Evolutionary conservation across 1,284 basidiomycete species (phyloP).

Genomic region (Irpex lacteus): DNA sequence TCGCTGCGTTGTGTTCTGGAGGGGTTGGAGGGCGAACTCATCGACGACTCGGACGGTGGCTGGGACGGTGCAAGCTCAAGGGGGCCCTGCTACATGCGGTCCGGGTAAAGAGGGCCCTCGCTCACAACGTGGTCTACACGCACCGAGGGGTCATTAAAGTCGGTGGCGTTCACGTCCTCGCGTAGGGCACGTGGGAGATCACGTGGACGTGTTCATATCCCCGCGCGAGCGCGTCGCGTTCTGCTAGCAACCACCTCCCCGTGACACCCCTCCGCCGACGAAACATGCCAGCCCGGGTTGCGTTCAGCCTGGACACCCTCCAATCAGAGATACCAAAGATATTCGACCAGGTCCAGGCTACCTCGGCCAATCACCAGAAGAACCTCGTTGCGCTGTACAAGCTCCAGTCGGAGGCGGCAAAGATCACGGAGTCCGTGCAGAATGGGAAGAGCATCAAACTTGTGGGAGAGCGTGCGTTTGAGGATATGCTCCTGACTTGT

Average conservation of each 20-base stretch:
- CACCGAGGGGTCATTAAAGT: neutral
- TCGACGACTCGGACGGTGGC: conserved; percentile 13
- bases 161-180: neutral
- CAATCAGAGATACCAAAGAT: conserved; percentile 45
- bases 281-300: conserved; percentile 32
- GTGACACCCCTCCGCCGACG: neutral
- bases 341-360: conserved; percentile 83
- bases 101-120: conserved; percentile 4
- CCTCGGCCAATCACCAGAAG: conserved; percentile 88
- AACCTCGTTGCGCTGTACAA: conserved; percentile 88
- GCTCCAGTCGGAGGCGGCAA: conserved; percentile 68
- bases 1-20: conserved; percentile 16
- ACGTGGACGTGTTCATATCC: conserved; percentile 9
- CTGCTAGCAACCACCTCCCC: neutral
- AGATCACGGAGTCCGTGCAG: conserved; percentile 51
- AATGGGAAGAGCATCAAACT: conserved; percentile 55
- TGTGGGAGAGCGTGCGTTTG: conserved; percentile 81
- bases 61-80: conserved; percentile 5
- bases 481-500: conserved; percentile 71
- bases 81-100: conserved; percentile 4
- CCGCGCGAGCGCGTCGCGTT: neutral
- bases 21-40: conserved; percentile 12
- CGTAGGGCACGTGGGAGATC: neutral
- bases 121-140: conserved; percentile 6
- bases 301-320: conserved; percentile 30